Conservation (phyloP, 2,329 filamentous ascomycete genomes). For the Colletotrichum horii region DNA sequence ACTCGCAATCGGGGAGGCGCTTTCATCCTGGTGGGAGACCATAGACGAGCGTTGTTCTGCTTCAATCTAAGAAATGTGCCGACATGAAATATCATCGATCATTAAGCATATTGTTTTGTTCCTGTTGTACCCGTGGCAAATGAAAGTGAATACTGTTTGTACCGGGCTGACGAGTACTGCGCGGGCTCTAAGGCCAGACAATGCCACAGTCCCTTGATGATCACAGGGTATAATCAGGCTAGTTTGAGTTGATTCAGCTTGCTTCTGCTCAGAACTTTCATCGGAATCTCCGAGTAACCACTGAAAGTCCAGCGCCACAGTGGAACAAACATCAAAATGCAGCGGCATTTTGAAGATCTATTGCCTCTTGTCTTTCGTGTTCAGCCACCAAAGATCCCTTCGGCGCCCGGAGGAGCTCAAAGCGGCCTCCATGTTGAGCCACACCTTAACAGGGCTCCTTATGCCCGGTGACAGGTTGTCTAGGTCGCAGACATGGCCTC, state of each 20-base stretch:
- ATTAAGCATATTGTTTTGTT: not conserved
- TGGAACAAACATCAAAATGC: not conserved
- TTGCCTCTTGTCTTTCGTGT: fast-evolving
- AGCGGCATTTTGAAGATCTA: not conserved
- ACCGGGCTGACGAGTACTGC: not conserved
- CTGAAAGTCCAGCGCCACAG: not conserved
- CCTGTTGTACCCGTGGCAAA: not conserved
- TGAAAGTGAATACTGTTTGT: not conserved
- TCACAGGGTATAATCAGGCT: not conserved
- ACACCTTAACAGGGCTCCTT: not conserved
- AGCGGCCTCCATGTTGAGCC: not conserved
- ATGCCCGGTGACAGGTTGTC: not conserved
- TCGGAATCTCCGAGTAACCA: not conserved
- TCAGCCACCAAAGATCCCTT: not conserved
- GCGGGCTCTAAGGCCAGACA: not conserved
- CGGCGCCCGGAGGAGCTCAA: not conserved
- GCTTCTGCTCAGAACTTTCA: not conserved
- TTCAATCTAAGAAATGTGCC: not conserved
- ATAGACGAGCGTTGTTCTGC: not conserved
- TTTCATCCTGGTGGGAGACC: not conserved
- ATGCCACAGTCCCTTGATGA: not conserved
- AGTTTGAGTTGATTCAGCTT: not conserved
- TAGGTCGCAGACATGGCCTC: not conserved
- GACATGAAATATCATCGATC: not conserved
- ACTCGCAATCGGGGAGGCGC: not conserved